Evolutionary conservation across 2,329 filamentous ascomycete genomes (phyloP), one percentile per base, ranked within the genome.

Genomic region (Metarhizium humberi): DNA sequence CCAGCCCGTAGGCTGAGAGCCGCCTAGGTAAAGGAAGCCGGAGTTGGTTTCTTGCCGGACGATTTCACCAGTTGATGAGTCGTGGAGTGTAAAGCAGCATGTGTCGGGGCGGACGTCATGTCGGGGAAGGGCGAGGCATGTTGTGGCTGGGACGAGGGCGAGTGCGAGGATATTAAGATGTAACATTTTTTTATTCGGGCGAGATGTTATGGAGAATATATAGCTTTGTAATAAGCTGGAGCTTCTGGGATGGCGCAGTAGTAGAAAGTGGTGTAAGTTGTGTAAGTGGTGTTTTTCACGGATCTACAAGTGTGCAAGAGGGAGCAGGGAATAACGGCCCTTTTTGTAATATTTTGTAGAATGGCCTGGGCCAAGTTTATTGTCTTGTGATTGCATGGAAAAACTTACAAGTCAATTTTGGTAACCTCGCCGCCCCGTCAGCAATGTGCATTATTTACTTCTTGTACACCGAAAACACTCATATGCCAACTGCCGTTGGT

Each of bases 11-110:
- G 62, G 56, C 6, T 62, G 56, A 48, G 50, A 58, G 2, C 60
- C 61, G 16, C 62, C 59, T 30, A 71, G 56, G 50, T 66, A 64
- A 25, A 69, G 54, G 46, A 60, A 59, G 48, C 67, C 67, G 20
- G 55, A 59, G n/a, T 43, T 10, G 7, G 55, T 53, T 46, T 64
- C 59, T 57, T 71, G 63, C 56, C 65, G 63, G 30, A 68, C 58
- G 25, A 60, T 56, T 14, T 60, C 58, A 20, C 62, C 59, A 29
- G 57, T 60, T 45, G 60, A 53, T 16, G 59, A 55, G 14, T 69
- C 65, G 32, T 61, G 61, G 20, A 71, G 59, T 10, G 62, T 61
- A 58, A 71, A 71, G 59, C 69, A 71, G 57, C 68, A 71, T 34
- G 60, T 52, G 29, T 60, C 58, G 16, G 56, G 45, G 6, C 57